These are phyloP conservation scores for Heliamphora pulchella DNA, from an alignment of 179 eudicot species.

Conservation along the genomic window DNA sequence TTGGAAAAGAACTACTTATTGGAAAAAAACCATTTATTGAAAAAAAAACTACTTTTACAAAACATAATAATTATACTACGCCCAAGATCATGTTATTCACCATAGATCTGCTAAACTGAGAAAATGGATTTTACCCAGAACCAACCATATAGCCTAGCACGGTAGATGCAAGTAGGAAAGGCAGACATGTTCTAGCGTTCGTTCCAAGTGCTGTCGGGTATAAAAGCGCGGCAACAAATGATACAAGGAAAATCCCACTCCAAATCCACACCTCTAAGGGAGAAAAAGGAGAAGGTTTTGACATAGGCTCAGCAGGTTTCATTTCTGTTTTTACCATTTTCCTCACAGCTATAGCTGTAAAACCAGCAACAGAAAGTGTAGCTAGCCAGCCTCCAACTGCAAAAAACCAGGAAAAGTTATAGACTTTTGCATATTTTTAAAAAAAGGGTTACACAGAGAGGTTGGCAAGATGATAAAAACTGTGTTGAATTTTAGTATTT, in stretches of 20 bases:
- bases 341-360: constrained; percentile 77
- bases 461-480: neutral
- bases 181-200: constrained; percentile 74
- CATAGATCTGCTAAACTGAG: neutral
- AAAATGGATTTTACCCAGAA: constrained; percentile 48
- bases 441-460: neutral
- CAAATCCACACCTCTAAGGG: constrained; percentile 60
- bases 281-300: constrained; percentile 85
- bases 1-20: too few relatives aligned
- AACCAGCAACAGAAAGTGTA: constrained; percentile 87
- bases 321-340: constrained; percentile 75
- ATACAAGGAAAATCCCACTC: constrained; percentile 58
- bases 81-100: neutral
- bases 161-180: constrained; percentile 86
- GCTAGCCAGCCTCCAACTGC: constrained; percentile 99
- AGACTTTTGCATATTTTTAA: neutral
- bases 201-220: constrained; percentile 76
- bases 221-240: constrained; percentile 50
- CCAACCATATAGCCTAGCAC: constrained; percentile 90
- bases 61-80: neutral
- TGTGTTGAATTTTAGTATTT: neutral
- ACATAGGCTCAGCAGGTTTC: constrained; percentile 92
- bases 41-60: too few relatives aligned
- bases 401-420: constrained; percentile 18
- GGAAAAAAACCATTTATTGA: too few relatives aligned